Base-by-base conservation (phyloP, 257 asterid genomes). In the Vinca minor region DNA sequence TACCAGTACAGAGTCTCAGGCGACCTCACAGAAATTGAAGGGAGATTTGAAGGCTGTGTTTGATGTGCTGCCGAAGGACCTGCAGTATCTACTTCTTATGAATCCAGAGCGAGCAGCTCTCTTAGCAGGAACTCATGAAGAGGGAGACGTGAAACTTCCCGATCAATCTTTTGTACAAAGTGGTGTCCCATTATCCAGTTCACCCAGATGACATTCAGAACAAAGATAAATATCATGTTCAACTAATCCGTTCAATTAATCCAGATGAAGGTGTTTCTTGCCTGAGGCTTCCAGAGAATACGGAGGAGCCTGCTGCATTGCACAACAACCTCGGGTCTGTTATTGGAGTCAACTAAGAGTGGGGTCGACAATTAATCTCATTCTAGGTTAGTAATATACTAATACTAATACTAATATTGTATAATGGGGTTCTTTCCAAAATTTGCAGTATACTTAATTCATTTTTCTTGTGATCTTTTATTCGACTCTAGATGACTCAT, bases 21-120 rank as follows among this genome's bases (percentile, higher is more conserved):
- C 79, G 53, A 83, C 83, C 44, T 76, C 89, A 79, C 38, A 66
- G 77, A 93, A 93, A 76, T 49, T 93, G 80, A 89, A 79, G 86
- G 79, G 75, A 65, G 97, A 93, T 83, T 83, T 93, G 76, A 86
- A 68, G 63, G 73, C 81, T 23, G 87, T 93, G 70, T 93, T 79
- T 69, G 78, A 63, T 47, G 79, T 85, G 66, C 91, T 93, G 25
- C 88, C 98, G 0, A 75, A 77, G 74, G 98, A 93, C 73, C 39
- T 87, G 77, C 97, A 89, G 61, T 85, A 89, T 79, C 97, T 89
- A 70, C 77, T 92, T 59, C 74, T 85, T 61, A 87, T 85, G 94
- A 93, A 85, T 65, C 95, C 98, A 5, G 82, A 75, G 42, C 84
- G 83, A 72, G 89, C 93, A 20, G 76, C 80, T 60, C 95, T 93